Conservation (phyloP, 2,329 filamentous ascomycete genomes). For the Claviceps sorghi region DNA sequence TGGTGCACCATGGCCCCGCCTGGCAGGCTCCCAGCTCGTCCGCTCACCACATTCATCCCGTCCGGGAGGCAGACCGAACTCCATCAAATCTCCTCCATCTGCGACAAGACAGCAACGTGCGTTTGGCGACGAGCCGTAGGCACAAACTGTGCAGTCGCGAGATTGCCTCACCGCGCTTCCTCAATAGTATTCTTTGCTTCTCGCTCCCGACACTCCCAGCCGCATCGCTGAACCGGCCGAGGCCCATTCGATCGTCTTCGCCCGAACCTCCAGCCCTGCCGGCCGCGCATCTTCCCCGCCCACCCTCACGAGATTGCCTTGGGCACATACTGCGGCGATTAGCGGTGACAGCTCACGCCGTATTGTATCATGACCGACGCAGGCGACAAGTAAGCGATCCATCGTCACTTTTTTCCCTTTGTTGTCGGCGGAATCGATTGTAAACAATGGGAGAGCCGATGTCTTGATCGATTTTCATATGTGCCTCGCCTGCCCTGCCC, state of each 20-base stretch:
- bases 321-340: neutral
- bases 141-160: neutral
- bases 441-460: neutral
- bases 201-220: neutral
- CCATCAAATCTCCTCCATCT: neutral
- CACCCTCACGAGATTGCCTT: neutral
- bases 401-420: neutral
- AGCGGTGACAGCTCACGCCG: neutral
- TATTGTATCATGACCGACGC: constrained; percentile 19
- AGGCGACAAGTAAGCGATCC: constrained; percentile 14
- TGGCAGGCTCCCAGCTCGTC: no score
- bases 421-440: neutral
- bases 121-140: neutral
- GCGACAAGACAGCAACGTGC: neutral
- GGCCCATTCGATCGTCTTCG: no score
- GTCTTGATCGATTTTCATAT: neutral
- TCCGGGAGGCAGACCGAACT: no score
- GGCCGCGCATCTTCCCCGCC: no score
- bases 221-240: neutral
- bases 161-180: neutral
- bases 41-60: no score
- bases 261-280: no score
- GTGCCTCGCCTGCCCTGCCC: neutral
- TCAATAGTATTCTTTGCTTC: neutral
- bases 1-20: no score